Conservation (phyloP, 1,284 basidiomycete genomes). For the Crocinoboletus sp. region DNA sequence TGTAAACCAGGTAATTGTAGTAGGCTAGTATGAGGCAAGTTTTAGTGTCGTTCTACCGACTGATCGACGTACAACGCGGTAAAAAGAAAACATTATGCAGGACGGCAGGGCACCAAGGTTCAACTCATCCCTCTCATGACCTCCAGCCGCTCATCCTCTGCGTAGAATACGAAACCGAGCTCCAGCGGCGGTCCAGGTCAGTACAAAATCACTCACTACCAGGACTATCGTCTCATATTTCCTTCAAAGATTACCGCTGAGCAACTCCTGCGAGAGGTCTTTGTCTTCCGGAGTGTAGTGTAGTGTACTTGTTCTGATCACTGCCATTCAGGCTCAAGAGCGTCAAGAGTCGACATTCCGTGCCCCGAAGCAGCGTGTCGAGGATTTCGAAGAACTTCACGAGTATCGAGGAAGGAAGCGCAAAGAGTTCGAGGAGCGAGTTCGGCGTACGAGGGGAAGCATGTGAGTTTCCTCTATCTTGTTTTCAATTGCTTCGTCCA, state of each 20-base stretch:
- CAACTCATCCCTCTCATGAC: neutral
- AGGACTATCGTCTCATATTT: slow-evolving; percentile 9
- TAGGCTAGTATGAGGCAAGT: no score
- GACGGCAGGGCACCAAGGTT: slow-evolving; percentile 55
- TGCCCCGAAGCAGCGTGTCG: slow-evolving; percentile 92
- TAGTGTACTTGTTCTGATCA: slow-evolving; percentile 6
- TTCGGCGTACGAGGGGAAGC: slow-evolving; percentile 85
- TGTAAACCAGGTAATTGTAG: no score
- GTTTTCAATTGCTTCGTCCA: slow-evolving; percentile 1
- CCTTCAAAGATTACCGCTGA: slow-evolving; percentile 86
- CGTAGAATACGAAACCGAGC: slow-evolving; percentile 89
- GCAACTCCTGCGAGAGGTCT: slow-evolving; percentile 92
- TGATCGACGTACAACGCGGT: neutral
- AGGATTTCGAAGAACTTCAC: slow-evolving; percentile 96
- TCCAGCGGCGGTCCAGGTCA: slow-evolving; percentile 85
- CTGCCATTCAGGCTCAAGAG: slow-evolving; percentile 75
- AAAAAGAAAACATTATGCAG: slow-evolving; percentile 41
- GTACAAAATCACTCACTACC: slow-evolving; percentile 6
- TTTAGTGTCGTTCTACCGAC: no score
- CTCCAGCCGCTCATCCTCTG: slow-evolving; percentile 5
- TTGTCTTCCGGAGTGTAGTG: neutral
- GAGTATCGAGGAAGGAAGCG: slow-evolving; percentile 95
- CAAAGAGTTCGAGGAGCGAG: slow-evolving; percentile 95
- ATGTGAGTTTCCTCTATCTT: slow-evolving; percentile 46
- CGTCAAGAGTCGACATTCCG: slow-evolving; percentile 89